phyloP scores from a whole-genome alignment of 2,329 filamentous ascomycete genomes.

The Verticillium longisporum region DNA sequence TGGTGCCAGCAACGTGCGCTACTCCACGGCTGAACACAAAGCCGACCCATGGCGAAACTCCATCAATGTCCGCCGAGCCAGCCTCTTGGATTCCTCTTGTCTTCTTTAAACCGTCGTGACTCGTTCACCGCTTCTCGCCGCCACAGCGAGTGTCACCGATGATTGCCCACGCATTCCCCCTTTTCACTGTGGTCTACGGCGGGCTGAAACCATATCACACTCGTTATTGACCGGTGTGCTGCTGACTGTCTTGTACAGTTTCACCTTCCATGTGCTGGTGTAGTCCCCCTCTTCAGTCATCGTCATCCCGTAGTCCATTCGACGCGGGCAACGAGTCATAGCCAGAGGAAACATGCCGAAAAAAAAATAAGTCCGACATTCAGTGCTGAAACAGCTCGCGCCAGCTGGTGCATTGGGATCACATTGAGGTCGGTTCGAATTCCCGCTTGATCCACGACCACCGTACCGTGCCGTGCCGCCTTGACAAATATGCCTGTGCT shows the following conservation, averaged over 20 bases:
- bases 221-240: neutral
- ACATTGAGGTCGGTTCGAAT: neutral
- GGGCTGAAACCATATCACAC: neutral
- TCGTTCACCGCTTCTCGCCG: slow-evolving; percentile 11
- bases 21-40: neutral
- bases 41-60: neutral
- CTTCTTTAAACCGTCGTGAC: slow-evolving; percentile 3
- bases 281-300: neutral
- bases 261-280: neutral
- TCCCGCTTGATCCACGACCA: neutral
- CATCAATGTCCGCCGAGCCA: neutral
- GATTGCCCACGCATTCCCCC: too few relatives aligned
- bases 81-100: neutral
- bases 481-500: neutral
- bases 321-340: neutral
- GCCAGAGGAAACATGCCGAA: neutral
- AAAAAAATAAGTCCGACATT: neutral
- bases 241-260: neutral
- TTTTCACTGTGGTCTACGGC: neutral
- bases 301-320: neutral
- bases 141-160: neutral
- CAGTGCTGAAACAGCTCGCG: neutral
- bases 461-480: neutral
- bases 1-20: neutral
- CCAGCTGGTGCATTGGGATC: neutral